Percentiles rank a stretch among this genome's conserved stretches.
Evolutionary conservation across 2,329 filamentous ascomycete species (phyloP).

Genomic region (Zasmidium angulare): DNA sequence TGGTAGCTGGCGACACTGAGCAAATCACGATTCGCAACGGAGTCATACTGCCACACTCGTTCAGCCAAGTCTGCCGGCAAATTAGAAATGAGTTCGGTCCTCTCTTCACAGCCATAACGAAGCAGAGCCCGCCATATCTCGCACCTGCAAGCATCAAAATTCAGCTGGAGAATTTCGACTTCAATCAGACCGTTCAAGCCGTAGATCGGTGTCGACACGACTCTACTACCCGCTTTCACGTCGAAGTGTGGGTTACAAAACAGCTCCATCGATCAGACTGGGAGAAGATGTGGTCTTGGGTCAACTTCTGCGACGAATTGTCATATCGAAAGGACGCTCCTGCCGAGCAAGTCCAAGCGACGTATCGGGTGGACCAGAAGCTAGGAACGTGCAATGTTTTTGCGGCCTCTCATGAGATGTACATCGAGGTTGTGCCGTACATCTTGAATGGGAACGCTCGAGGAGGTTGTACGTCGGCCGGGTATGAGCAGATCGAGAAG

Average conservation of each 20-base stretch:
- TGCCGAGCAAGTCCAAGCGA: conserved; percentile 3
- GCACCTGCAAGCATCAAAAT: conserved; percentile 4
- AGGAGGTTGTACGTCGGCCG: conserved; percentile 1
- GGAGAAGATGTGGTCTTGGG: conserved; percentile 18
- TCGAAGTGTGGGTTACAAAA: conserved; percentile 14
- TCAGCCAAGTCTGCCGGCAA: conserved; percentile 13
- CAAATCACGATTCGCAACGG: conserved; percentile 11
- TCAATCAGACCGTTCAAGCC: conserved; percentile 6
- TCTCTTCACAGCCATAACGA: conserved; percentile 1
- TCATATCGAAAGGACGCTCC: not conserved
- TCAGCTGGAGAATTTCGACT: conserved; percentile 15
- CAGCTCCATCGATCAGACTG: conserved; percentile 14
- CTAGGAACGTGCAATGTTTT: conserved; percentile 8
- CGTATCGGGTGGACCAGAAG: conserved; percentile 5
- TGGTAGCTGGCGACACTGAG: conserved; percentile 10
- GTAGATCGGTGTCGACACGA: conserved; percentile 6
- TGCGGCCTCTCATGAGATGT: conserved; percentile 17
- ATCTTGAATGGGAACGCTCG: conserved; percentile 6
- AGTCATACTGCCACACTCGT: conserved; percentile 9
- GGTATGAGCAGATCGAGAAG: conserved; percentile 11
- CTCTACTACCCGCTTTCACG: conserved; percentile 6
- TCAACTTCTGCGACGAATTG: conserved; percentile 15
- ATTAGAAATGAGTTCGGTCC: conserved; percentile 13
- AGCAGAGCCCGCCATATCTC: not conserved
- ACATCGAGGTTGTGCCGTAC: conserved; percentile 18